Evolutionary conservation across 768 basidiomycete species (phyloP).

Genomic region (Pisolithus albus): DNA sequence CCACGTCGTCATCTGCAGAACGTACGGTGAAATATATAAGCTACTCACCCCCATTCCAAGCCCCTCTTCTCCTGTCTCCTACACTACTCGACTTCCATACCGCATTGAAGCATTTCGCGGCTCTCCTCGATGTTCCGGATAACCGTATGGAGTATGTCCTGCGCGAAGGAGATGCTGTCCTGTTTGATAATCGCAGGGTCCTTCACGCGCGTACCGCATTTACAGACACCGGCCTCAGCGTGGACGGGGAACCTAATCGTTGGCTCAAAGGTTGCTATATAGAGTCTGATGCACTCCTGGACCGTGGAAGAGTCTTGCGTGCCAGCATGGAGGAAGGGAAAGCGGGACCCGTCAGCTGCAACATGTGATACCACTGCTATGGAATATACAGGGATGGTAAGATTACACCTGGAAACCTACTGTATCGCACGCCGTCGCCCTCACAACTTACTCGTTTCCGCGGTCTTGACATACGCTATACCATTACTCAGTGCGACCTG

Average conservation of each 20-base stretch:
- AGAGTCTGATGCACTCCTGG: conserved; percentile 58
- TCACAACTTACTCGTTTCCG: conserved; percentile 39
- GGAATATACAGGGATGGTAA: too few species aligned
- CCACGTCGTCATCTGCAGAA: conserved; percentile 7
- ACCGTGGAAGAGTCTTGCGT: conserved; percentile 50
- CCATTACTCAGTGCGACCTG: conserved; percentile 54
- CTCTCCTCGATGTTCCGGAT: conserved; percentile 44
- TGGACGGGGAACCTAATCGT: conserved; percentile 50
- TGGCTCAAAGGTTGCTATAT: conserved; percentile 91
- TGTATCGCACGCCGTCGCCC: too few species aligned
- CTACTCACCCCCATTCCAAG: conserved; percentile 95
- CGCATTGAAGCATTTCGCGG: conserved; percentile 57
- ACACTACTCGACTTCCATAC: conserved; percentile 53
- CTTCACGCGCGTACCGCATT: conserved; percentile 86
- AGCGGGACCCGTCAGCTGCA: not conserved
- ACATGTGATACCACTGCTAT: too few species aligned
- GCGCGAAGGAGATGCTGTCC: conserved; percentile 73
- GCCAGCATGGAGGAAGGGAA: conserved; percentile 12
- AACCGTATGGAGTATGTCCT: conserved; percentile 60
- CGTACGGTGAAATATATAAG: conserved; percentile 61
- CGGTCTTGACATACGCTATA: conserved; percentile 55
- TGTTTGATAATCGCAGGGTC: conserved; percentile 90
- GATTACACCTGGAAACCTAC: too few species aligned
- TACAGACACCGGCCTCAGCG: conserved; percentile 28
- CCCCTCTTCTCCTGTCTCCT: conserved; percentile 48